Evolutionary conservation across 768 basidiomycete genomes (phyloP).

Genomic region (Russula olivacea): DNA sequence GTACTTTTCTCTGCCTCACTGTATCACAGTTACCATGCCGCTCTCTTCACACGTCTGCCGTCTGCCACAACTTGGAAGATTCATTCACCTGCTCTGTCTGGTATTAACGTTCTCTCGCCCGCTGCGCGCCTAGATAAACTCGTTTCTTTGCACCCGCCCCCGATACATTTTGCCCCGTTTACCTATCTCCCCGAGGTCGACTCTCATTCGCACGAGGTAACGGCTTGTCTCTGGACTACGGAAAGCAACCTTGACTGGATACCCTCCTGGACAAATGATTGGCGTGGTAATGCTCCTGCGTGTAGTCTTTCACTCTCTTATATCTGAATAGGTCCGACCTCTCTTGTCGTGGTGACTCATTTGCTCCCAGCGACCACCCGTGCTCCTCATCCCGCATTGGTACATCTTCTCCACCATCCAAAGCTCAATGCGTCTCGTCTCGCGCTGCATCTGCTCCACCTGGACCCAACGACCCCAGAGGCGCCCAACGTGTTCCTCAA

Average conservation of each 20-base stretch:
- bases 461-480: constrained; percentile 33
- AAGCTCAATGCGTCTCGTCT: constrained; percentile 26
- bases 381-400: not conserved
- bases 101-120: constrained; percentile 6
- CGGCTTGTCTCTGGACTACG: constrained; percentile 48
- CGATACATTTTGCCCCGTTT: constrained; percentile 25
- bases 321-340: constrained; percentile 18
- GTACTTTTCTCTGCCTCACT: constrained; percentile 22
- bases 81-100: too few relatives aligned
- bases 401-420: constrained; percentile 6
- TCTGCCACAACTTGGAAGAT: too few relatives aligned
- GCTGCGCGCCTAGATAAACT: constrained; percentile 26
- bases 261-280: constrained; percentile 35
- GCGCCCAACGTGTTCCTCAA: constrained; percentile 54
- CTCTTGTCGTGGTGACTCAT: constrained; percentile 17
- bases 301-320: not conserved
- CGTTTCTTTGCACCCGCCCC: constrained; percentile 27
- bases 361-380: not conserved
- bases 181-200: constrained; percentile 18
- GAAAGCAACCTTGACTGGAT: constrained; percentile 35
- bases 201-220: constrained; percentile 27
- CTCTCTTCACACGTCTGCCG: not conserved
- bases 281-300: constrained; percentile 38
- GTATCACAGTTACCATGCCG: constrained; percentile 5
- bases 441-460: constrained; percentile 45